Evolutionary conservation across 305 asterid species (phyloP).

Genomic region (Lippia alba): DNA sequence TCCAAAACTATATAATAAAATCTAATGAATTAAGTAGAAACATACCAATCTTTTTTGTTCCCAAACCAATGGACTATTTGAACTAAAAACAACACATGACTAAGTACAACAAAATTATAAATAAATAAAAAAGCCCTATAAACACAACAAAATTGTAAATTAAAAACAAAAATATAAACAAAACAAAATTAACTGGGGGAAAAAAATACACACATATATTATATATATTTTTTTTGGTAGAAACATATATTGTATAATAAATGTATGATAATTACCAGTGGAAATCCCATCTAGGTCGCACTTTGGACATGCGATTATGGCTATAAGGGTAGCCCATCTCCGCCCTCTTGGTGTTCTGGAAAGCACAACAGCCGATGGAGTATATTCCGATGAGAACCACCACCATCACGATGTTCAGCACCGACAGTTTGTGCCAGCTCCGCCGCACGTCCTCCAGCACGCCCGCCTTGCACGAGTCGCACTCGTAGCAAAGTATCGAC

Average conservation of each 20-base stretch:
- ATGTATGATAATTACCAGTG: conserved; percentile 52
- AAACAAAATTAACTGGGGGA: no score
- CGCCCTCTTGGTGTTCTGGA: conserved; percentile 73
- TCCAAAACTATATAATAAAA: no score
- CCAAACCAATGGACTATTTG: no score
- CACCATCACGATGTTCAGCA: conserved; percentile 79
- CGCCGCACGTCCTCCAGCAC: conserved; percentile 80
- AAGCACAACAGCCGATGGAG: conserved; percentile 92
- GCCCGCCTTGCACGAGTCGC: conserved; percentile 95
- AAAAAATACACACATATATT: no score
- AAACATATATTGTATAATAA: background rate
- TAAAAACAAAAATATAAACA: no score
- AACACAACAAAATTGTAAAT: background rate
- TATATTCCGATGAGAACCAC: conserved; percentile 80
- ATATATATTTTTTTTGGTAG: no score
- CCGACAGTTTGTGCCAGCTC: conserved; percentile 90
- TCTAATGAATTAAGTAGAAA: no score
- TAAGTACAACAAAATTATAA: background rate
- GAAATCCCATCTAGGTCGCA: conserved; percentile 90
- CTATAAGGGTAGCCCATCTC: conserved; percentile 67
- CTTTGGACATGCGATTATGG: conserved; percentile 73
- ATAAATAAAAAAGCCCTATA: background rate
- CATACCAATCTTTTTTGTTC: no score
- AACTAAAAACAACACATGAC: no score
- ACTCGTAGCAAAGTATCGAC: conserved; percentile 74